Percentiles rank a stretch among this genome's conserved stretches.
Evolutionary conservation across 2,329 filamentous ascomycete species (phyloP).

Genomic region (Neofusicoccum cordaticola): DNA sequence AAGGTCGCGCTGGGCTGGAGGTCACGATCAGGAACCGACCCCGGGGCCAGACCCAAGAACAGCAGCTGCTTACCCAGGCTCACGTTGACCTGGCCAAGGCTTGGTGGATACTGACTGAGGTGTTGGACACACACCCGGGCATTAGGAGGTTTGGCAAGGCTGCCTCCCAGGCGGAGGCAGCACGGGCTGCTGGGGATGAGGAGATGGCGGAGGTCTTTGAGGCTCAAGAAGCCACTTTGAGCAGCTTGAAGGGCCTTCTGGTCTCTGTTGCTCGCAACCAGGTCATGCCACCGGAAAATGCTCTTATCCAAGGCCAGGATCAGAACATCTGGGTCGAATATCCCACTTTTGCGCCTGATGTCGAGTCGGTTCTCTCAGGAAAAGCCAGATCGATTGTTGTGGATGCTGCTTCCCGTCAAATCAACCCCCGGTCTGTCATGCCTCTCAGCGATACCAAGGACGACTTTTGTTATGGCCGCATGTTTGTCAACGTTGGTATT

Average conservation of each 20-base stretch:
- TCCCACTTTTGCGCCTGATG: slow-evolving; percentile 68
- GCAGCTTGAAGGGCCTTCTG: slow-evolving; percentile 69
- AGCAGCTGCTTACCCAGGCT: slow-evolving; percentile 63
- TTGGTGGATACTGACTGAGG: slow-evolving; percentile 67
- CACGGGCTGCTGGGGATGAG: slow-evolving; percentile 45
- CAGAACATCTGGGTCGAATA: slow-evolving; percentile 80
- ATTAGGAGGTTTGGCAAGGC: slow-evolving; percentile 27
- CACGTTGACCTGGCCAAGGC: slow-evolving; percentile 83
- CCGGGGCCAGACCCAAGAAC: slow-evolving; percentile 41
- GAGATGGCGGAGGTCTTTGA: slow-evolving; percentile 48
- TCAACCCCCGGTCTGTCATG: slow-evolving; percentile 63
- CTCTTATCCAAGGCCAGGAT: slow-evolving; percentile 75
- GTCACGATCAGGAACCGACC: slow-evolving; percentile 64
- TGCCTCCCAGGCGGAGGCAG: slow-evolving; percentile 35
- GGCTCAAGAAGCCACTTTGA: slow-evolving; percentile 55
- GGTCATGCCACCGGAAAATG: slow-evolving; percentile 63
- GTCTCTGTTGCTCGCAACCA: slow-evolving; percentile 83
- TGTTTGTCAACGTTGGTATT: slow-evolving; percentile 71
- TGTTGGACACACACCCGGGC: slow-evolving; percentile 36
- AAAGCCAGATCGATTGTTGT: slow-evolving; percentile 43
- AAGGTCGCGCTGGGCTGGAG: slow-evolving; percentile 75
- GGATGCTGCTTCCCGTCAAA: slow-evolving; percentile 37
- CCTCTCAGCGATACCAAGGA: slow-evolving; percentile 72
- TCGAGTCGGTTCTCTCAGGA: slow-evolving; percentile 67
- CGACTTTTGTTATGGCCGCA: slow-evolving; percentile 75